Evolutionary conservation across 208 protist species (phyloP).

Genomic region (Leishmania martiniquensis): DNA sequence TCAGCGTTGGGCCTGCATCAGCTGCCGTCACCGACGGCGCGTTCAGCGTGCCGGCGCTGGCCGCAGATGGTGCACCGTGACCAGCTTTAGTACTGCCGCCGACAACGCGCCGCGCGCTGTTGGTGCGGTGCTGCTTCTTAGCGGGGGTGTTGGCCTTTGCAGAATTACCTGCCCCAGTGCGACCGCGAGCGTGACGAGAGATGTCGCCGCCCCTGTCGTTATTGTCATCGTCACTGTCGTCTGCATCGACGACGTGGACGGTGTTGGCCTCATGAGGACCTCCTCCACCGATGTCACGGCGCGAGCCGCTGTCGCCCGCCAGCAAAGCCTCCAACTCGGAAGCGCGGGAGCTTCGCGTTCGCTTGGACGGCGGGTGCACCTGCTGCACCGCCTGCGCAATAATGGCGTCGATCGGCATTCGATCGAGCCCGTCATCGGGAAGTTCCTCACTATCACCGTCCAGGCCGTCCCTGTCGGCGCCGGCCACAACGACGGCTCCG

Average conservation of each 20-base stretch:
- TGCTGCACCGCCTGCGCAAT: slow-evolving; percentile 35
- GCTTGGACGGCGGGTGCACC: slow-evolving; percentile 4
- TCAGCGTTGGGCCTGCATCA: slow-evolving; percentile 21
- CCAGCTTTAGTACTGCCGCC: not conserved
- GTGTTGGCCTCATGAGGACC: not conserved
- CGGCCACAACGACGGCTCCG: not conserved
- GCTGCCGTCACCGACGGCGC: not conserved
- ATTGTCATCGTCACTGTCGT: not conserved
- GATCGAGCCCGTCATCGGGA: slow-evolving; percentile 58
- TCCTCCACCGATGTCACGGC: not conserved
- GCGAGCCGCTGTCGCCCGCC: not conserved
- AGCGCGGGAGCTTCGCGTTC: slow-evolving; percentile 15
- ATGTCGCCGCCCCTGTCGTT: not conserved
- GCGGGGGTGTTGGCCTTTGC: not conserved
- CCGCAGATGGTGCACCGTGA: not conserved
- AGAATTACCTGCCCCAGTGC: not conserved
- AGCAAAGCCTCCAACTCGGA: not conserved
- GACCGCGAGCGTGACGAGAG: not conserved
- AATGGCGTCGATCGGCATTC: slow-evolving; percentile 36
- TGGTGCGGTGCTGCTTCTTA: slow-evolving; percentile 17
- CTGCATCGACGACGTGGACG: not conserved
- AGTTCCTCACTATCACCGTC: slow-evolving; percentile 59
- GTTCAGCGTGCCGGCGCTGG: not conserved
- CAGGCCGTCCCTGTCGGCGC: slow-evolving; percentile 38
- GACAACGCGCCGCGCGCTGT: slow-evolving; percentile 9